Percentiles rank a stretch among this genome's conserved stretches.
Conservation (phyloP, 2,329 filamentous ascomycete species). For the Hymenoscyphus repandus region DNA sequence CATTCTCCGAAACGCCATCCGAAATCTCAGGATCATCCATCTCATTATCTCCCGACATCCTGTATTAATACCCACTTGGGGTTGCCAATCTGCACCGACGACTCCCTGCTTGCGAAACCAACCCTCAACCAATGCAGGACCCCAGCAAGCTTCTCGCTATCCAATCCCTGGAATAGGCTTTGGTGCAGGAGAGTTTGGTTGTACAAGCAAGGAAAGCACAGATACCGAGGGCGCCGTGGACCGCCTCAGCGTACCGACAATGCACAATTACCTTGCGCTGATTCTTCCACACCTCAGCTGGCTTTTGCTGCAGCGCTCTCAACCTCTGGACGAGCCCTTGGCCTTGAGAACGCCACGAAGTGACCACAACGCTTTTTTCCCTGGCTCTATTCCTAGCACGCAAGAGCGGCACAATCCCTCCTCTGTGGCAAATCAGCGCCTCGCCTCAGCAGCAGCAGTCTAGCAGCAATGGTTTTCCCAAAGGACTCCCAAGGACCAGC, state of each 20-base stretch:
- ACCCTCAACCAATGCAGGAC: slow-evolving; percentile 24
- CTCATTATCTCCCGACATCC: slow-evolving; percentile 33
- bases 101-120: slow-evolving; percentile 28
- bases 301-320: slow-evolving; percentile 9
- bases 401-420: slow-evolving; percentile 10
- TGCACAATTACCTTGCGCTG: slow-evolving; percentile 25
- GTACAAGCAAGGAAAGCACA: slow-evolving; percentile 22
- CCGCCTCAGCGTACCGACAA: slow-evolving; percentile 20
- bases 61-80: slow-evolving; percentile 27
- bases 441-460: slow-evolving; percentile 7
- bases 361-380: slow-evolving; percentile 8
- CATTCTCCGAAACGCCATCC: slow-evolving; percentile 32
- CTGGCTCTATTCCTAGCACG: slow-evolving; percentile 15
- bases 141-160: slow-evolving; percentile 21
- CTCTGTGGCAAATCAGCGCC: slow-evolving; percentile 16
- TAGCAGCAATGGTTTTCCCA: too few relatives aligned
- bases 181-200: slow-evolving; percentile 24
- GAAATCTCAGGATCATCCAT: slow-evolving; percentile 32
- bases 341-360: slow-evolving; percentile 10
- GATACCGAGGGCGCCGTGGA: slow-evolving; percentile 23
- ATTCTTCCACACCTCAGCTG: slow-evolving; percentile 20
- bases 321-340: slow-evolving; percentile 10
- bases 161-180: slow-evolving; percentile 23
- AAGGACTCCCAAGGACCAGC: slow-evolving; percentile 6
- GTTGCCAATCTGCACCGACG: slow-evolving; percentile 17